Base-by-base conservation (phyloP, 495 filamentous ascomycete genomes). In the Hypomontagnella monticulosa region DNA sequence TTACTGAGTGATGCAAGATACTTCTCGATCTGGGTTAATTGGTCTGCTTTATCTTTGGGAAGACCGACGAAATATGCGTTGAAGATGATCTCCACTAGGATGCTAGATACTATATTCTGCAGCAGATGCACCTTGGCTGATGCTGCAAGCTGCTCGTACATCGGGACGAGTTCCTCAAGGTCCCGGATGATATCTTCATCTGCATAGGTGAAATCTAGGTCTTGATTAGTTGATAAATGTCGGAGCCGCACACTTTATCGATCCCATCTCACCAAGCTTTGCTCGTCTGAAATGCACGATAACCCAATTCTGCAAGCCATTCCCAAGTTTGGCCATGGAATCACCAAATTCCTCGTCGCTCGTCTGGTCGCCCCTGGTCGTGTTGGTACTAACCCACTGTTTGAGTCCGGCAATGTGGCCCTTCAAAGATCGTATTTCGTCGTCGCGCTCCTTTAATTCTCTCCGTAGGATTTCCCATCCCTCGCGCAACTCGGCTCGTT, bases 241-340 rank as follows among this genome's bases (percentile, higher is more conserved):
- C 55, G 41, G 27, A 20, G 11, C 47, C 43, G 20, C 51, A 58
- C 30, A 27, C 15, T 34, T 49, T 14, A 20, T 30, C 16, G 47
- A 56, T 9, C 30, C 30, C 44, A 58, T 71, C 79, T 20, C 71
- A 83, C 82, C 80, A 64, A 85, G 71, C 67, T 74, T 84, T 4
- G 78, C 77, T 71, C 78, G 78, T 59, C 84, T 75, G 48, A 86
- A 86, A 71, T 83, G 75, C 18, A 80, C 77, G 53, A 86, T 79
- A 9, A 83, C 79, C 84, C 84, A 87, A 63, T 84, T 84, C 75
- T 87, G 84, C 73, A 87, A 70, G 50, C 78, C 79, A 67, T 84
- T 85, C 30, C 80, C 82, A 46, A 87, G 61, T 67, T 74, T 76
- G 52, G 74, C 65, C 78, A 81, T 77, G 15, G 71, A 66, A 48